phyloP scores from a whole-genome alignment of 306 rosid genomes.

The Argentina anserina region DNA sequence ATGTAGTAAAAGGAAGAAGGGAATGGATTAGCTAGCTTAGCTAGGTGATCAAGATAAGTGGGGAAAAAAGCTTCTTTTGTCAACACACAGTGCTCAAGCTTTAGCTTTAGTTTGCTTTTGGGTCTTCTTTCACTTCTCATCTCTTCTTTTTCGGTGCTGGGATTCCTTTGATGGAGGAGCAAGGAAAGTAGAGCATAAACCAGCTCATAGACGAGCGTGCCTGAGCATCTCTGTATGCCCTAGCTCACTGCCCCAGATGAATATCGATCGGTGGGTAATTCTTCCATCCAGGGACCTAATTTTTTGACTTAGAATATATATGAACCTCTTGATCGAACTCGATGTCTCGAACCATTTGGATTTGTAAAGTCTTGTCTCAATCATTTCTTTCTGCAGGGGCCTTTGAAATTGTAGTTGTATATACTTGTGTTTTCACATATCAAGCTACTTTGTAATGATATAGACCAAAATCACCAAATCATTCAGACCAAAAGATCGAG shows the following conservation, averaged over 20 bases:
- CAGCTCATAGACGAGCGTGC: constrained; percentile 55
- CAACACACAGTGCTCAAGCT: constrained; percentile 26
- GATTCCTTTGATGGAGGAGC: constrained; percentile 64
- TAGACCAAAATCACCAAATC: neutral
- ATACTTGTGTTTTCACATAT: neutral
- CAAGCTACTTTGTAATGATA: neutral
- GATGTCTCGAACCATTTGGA: neutral
- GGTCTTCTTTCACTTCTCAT: constrained; percentile 22
- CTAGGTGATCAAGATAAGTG: constrained; percentile 12
- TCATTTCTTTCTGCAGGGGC: neutral
- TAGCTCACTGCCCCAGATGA: neutral
- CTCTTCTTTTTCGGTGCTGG: constrained; percentile 27
- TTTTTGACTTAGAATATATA: neutral
- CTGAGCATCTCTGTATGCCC: constrained; percentile 16
- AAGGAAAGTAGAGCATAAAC: constrained; percentile 57
- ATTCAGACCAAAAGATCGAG: neutral
- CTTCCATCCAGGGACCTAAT: neutral
- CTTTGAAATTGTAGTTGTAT: neutral
- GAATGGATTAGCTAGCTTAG: neutral
- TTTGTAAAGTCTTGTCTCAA: neutral
- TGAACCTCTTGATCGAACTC: neutral
- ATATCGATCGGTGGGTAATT: constrained; percentile 10
- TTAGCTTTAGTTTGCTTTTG: constrained; percentile 35
- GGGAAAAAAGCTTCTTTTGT: constrained; percentile 50
- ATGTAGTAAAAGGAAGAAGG: constrained; percentile 13